phyloP scores from a whole-genome alignment of 129 eudicot species.

The Deinandra increscens region DNA sequence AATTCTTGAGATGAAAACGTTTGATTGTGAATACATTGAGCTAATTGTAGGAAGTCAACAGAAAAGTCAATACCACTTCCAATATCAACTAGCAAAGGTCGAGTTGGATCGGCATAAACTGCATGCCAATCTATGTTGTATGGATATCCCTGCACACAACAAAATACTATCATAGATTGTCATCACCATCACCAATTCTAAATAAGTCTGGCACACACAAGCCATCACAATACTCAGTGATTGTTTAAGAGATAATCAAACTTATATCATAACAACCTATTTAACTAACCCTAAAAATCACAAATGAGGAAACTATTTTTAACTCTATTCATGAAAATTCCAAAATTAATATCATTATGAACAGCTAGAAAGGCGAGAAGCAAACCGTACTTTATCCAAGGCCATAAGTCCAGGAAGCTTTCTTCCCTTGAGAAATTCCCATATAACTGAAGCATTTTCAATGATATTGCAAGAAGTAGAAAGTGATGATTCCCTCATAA shows the following conservation, averaged over 20 bases:
- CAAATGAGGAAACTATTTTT: too few relatives aligned
- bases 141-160: slow-evolving; percentile 77
- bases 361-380: slow-evolving; percentile 16
- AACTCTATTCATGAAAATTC: too few relatives aligned
- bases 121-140: slow-evolving; percentile 59
- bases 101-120: slow-evolving; percentile 55
- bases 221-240: background rate
- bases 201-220: background rate
- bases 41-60: slow-evolving; percentile 1
- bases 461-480: slow-evolving; percentile 39
- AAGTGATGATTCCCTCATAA: slow-evolving; percentile 28
- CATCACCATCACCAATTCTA: background rate
- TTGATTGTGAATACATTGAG: background rate
- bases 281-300: background rate
- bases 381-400: slow-evolving; percentile 64
- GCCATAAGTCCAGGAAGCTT: slow-evolving; percentile 91
- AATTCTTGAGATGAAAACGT: slow-evolving; percentile 14
- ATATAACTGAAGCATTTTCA: slow-evolving; percentile 63
- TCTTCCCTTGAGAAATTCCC: slow-evolving; percentile 88
- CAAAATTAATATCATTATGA: background rate
- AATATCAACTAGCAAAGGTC: slow-evolving; percentile 74
- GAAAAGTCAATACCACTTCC: slow-evolving; percentile 71
- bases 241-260: background rate
- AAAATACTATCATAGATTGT: slow-evolving; percentile 12
- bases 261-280: background rate